Evolutionary conservation across 805 yeast species (phyloP).

Genomic region (Saccharomycopsis lassenensis): DNA sequence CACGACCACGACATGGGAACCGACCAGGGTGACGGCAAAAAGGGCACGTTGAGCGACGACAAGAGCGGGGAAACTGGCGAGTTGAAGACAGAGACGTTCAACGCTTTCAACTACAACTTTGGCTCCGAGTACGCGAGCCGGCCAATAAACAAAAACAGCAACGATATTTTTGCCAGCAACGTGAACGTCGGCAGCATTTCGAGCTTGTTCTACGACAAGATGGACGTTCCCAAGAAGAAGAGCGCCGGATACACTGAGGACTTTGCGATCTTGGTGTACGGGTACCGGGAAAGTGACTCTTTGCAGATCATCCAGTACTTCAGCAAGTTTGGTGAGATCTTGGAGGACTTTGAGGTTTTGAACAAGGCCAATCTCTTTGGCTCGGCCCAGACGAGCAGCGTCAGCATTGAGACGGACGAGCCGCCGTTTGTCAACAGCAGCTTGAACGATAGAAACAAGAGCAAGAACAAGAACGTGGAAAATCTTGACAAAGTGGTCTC

Average conservation of each 20-base stretch:
- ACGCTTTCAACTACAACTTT: constrained; percentile 14
- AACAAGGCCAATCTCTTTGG: constrained; percentile 13
- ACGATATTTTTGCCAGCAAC: background rate
- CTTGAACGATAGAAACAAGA: constrained; percentile 10
- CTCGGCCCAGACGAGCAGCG: too few relatives aligned
- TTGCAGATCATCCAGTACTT: constrained; percentile 60
- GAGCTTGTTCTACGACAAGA: background rate
- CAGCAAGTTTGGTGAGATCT: constrained; percentile 64
- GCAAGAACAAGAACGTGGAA: constrained; percentile 2
- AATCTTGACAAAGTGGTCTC: constrained; percentile 23
- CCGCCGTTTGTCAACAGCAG: constrained; percentile 3
- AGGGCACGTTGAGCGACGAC: constrained; percentile 1
- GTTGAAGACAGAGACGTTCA: constrained; percentile 12
- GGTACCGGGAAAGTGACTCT: constrained; percentile 73
- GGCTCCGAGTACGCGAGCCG: constrained; percentile 2
- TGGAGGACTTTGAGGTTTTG: constrained; percentile 57
- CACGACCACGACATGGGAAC: background rate
- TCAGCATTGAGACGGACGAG: too few relatives aligned
- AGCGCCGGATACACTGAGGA: constrained; percentile 26
- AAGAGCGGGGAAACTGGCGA: constrained; percentile 1
- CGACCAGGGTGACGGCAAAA: background rate
- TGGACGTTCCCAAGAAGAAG: background rate
- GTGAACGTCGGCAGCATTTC: background rate
- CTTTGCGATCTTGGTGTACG: constrained; percentile 73
- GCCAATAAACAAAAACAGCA: constrained; percentile 1